Base-by-base conservation (phyloP, 2,329 filamentous ascomycete genomes). In the Ampelomyces quisqualis region DNA sequence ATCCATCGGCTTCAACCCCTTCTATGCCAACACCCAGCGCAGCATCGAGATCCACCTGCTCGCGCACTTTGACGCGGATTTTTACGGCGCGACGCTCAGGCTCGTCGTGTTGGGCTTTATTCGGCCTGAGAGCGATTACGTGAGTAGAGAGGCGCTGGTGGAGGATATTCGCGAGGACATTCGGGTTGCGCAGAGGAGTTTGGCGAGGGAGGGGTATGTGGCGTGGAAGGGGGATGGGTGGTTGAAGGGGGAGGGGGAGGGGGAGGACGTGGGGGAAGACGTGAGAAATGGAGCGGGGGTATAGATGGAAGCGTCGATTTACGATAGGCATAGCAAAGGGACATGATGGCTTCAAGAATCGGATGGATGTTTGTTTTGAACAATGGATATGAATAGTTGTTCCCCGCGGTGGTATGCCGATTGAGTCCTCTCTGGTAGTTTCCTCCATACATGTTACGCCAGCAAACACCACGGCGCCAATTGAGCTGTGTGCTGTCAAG, bases 31-130 rank as follows among this genome's bases (percentile, higher is more conserved):
- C 76, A 84, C 79, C 4, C 82, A 88, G 32, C 84, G 88, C 48
- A 88, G 81, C 49, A 90, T 93, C 63, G 90, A 95, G 76, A 90
- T 95, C 41, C 90, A 95, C 72, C 80, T 98, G 39, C 79, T 98
- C 69, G 84, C 88, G 61, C 68, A 76, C 29, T 95, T 96, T 66
- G 68, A 71, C 2, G 73, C 76, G 26, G 90, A 97, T 65, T 98
- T 98, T 67, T 97, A 97, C 71, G 87, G 80, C 48, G 79, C 78
- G 4, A 80, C 82, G 53, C 85, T 97, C 75, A 84, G 88, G 28
- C 73, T 97, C 11, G 69, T 90, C 17, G 82, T 98, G 34, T 68
- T 91, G 47, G 93, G 90, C 20, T 97, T 88, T 68, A 90, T 98
- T 48, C 79, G 93, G 38, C 85, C 88, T 7, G 93, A 97, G 71